Percentiles rank a stretch among this genome's conserved stretches.
phyloP scores from a whole-genome alignment of 2,329 filamentous ascomycete species.

The Trichoderma oligosporum region DNA sequence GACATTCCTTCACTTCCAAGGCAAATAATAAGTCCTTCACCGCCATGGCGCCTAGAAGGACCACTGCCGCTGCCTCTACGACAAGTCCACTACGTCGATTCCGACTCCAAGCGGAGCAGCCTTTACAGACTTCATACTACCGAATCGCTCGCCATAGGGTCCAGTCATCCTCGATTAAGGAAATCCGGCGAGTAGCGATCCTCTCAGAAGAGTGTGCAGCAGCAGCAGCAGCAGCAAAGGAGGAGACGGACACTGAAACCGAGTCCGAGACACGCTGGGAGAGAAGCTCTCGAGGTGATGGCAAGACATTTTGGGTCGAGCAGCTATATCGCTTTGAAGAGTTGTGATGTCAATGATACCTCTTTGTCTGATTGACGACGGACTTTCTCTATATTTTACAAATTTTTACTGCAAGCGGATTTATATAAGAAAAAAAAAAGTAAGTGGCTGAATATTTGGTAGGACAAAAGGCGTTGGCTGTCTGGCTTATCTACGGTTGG shows the following conservation, averaged over 20 bases:
- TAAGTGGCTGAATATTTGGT: not conserved
- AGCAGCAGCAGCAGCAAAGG: not conserved
- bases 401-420: not conserved
- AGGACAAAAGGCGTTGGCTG: not conserved
- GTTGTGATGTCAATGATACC: conserved; percentile 38
- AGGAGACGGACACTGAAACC: conserved; percentile 7
- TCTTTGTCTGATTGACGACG: not conserved
- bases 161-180: not conserved
- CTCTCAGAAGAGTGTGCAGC: not conserved
- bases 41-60: conserved; percentile 4
- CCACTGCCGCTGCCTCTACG: not conserved
- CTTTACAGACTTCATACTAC: not conserved
- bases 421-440: too few species aligned
- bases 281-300: not conserved
- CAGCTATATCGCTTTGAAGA: conserved; percentile 71
- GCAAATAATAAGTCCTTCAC: not conserved
- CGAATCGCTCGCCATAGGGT: not conserved
- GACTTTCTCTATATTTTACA: not conserved
- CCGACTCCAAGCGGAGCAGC: not conserved
- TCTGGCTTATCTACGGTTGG: not conserved
- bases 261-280: conserved; percentile 16
- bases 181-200: not conserved
- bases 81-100: conserved; percentile 4
- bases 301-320: conserved; percentile 53
- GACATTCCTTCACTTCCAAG: not conserved